phyloP scores from a whole-genome alignment of 805 yeast species.

The Candida pseudoglaebosa region DNA sequence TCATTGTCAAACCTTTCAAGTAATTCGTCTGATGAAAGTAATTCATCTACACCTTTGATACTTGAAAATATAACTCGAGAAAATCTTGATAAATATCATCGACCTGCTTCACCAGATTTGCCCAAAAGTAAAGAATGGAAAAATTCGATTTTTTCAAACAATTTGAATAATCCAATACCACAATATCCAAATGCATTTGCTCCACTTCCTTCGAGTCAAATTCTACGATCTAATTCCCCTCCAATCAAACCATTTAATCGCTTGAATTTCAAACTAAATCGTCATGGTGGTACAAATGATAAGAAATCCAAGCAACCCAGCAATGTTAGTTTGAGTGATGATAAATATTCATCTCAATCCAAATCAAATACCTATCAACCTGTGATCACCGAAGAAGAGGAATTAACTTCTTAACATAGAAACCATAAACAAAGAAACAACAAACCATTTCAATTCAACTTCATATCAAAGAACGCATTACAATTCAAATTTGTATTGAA shows the following conservation, averaged over 20 bases:
- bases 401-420: slow-evolving; percentile 4
- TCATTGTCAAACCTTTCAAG: slow-evolving; percentile 33
- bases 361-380: slow-evolving; percentile 10
- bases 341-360: not conserved
- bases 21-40: slow-evolving; percentile 36
- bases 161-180: slow-evolving; percentile 1
- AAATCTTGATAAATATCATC: not conserved
- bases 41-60: slow-evolving; percentile 3
- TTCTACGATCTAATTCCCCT: slow-evolving; percentile 3
- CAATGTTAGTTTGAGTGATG: not conserved
- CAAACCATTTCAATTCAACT: too few relatives aligned
- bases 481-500: too few relatives aligned
- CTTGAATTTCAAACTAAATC: slow-evolving; percentile 1
- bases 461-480: too few relatives aligned
- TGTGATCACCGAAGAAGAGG: slow-evolving; percentile 13
- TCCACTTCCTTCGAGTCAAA: not conserved
- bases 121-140: slow-evolving; percentile 6
- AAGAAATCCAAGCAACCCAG: slow-evolving; percentile 1
- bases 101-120: slow-evolving; percentile 8
- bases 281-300: not conserved
- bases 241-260: slow-evolving; percentile 3
- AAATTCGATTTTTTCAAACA: slow-evolving; percentile 4
- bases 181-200: slow-evolving; percentile 1
- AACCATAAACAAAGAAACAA: too few relatives aligned
- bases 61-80: not conserved